Evolutionary conservation across 208 protist genomes (phyloP).

Genomic region (Acanthamoeba castellanii): DNA sequence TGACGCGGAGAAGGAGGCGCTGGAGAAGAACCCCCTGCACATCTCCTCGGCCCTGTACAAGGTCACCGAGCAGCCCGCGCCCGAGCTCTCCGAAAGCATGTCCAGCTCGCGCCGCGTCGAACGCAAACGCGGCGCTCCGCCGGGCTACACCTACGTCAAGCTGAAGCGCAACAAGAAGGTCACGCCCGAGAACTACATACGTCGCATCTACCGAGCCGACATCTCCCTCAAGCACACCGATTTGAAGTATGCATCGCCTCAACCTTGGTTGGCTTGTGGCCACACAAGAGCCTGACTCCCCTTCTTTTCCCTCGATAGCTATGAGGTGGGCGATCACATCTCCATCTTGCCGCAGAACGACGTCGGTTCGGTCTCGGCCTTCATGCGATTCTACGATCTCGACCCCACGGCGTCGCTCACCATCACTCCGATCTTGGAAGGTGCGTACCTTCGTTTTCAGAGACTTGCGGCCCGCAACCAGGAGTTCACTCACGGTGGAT

Average conservation of each 20-base stretch:
- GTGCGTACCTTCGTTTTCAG: neutral
- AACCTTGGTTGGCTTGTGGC: neutral
- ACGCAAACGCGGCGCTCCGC: neutral
- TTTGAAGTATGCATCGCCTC: neutral
- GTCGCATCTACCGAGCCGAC: conserved; percentile 27
- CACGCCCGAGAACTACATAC: conserved; percentile 57
- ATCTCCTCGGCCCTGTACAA: neutral
- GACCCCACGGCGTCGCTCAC: neutral
- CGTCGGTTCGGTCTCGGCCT: neutral
- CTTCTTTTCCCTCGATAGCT: neutral
- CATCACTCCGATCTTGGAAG: conserved; percentile 4
- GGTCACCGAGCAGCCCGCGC: neutral
- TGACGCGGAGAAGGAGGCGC: neutral
- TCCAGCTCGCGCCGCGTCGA: neutral
- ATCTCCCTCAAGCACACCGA: conserved; percentile 32
- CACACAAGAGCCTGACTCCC: neutral
- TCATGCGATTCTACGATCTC: conserved; percentile 72
- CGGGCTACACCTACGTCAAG: conserved; percentile 21
- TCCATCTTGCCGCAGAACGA: conserved; percentile 48
- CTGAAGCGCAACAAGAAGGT: conserved; percentile 58
- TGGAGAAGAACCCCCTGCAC: neutral
- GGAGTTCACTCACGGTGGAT: neutral
- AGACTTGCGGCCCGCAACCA: neutral
- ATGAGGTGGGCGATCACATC: conserved; percentile 63
- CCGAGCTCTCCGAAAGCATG: neutral